Base-by-base conservation (phyloP, 2,329 filamentous ascomycete genomes). In the Microsporum canis region DNA sequence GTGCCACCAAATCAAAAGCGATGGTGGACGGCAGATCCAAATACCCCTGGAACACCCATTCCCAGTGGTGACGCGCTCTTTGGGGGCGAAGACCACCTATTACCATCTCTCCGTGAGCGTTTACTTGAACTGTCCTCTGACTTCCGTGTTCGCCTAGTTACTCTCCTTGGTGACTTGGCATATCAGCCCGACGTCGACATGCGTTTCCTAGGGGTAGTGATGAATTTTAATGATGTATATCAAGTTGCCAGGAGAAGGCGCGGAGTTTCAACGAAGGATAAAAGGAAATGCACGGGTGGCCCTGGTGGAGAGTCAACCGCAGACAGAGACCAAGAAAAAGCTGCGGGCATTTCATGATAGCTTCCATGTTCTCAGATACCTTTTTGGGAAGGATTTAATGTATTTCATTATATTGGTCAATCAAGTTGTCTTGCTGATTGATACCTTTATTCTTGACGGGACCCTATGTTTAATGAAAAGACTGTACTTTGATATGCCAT, bases 191-290 rank as follows among this genome's bases (percentile, higher is more conserved):
- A 99, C 72, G 86, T 91, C 58, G 94, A 99, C 73, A 89, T 99
- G 85, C 82, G 92, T 60, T 97, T 97, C 79, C 77, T 99, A 66
- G 94, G 90, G 43, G 91, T 97, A 55, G 89, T 94, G 45, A 97
- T 99, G 90, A 99, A 97, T 76, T 99, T 97, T 75, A 99, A 99
- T 75, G 92, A 97, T 72, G 88, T 95, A 31, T 97, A 97, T 74
- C 84, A 89, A 74, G 88, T 89, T 12, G 83, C 86, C 68, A 82
- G 86, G 71, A 85, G 85, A 75, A 76, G 81, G 62, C 69, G 75
- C 38, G 62, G 62, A 17, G 53, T 51, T 29, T 58, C 60, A 7
- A 56, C 23, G 1, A 33, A n/a, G 41, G 57, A 59, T 49, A 59
- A 47, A 45, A 59, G 57, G 57, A 59, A 45, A 47, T 38, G 17